Evolutionary conservation across 768 basidiomycete genomes (phyloP), one percentile per base, ranked within the genome.

Genomic region (Naematelia aurantialba): DNA sequence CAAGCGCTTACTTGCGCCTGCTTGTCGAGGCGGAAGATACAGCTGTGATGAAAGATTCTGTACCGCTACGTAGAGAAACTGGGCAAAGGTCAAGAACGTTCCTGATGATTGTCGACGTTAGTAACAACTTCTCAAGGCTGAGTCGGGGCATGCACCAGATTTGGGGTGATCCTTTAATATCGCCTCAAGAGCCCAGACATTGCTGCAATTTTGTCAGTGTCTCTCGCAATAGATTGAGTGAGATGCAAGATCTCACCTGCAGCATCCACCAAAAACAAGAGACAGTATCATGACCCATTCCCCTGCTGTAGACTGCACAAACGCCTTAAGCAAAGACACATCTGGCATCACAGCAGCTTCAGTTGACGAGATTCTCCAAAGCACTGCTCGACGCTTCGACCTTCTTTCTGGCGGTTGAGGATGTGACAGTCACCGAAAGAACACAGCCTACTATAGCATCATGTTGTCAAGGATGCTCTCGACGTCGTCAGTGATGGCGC

Each of bases 221-320:
- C n/a, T n/a, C n/a, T n/a, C n/a, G n/a, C n/a, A n/a, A n/a, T n/a
- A n/a, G n/a, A n/a, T n/a, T n/a, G n/a, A n/a, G n/a, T n/a, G n/a
- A 19, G 11, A 29, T 17, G 17, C 24, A 10, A 12, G 44, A 11
- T 65, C 67, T 51, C 30, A 69, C 86, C 85, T 80, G 82, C 89
- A 91, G 69, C 89, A 91, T 19, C 89, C 89, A 22, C 89, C 89
- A 64, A 90, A 82, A 3, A 91, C 85, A 64, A 88, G 80, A 1
- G 81, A 79, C 21, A 88, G 74, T 0, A 84, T 85, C 10, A 84
- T 77, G 5, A 82, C 56, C 89, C 87, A 91, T 66, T 82, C 76
- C 22, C 60, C 61, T 14, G 61, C 57, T 8, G 66, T 42, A 22
- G 49, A 56, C 55, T 70, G 59, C 14, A 67, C 26, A 24, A 52